Percentiles rank a stretch among this genome's conserved stretches.
These are phyloP conservation scores for Termitomyces sp. DNA, from an alignment of 768 basidiomycete species.

Conservation along the genomic window DNA sequence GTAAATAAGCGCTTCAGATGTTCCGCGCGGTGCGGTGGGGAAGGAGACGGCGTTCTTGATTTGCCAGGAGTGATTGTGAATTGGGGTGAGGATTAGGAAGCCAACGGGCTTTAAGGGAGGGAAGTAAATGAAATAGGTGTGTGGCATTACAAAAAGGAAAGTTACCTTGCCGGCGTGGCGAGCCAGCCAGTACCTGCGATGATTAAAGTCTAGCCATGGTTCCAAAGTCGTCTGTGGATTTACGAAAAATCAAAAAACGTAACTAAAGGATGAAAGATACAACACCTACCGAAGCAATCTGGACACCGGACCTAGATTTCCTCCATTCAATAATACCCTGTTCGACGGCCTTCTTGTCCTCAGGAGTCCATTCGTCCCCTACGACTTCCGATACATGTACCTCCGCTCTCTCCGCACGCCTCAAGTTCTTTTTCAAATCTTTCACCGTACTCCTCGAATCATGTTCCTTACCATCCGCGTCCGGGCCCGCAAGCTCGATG, in stretches of 20 bases:
- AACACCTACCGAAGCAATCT: constrained; percentile 41
- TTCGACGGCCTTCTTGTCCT: constrained; percentile 42
- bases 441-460: constrained; percentile 38
- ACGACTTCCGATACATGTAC: constrained; percentile 42
- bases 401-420: constrained; percentile 48
- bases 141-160: background rate
- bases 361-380: constrained; percentile 32
- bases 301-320: constrained; percentile 43
- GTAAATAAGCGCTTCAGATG: background rate
- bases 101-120: background rate
- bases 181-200: background rate
- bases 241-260: background rate
- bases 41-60: background rate
- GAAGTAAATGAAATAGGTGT: background rate
- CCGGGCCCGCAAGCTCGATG: constrained; percentile 29
- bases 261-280: background rate
- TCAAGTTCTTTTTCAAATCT: constrained; percentile 56
- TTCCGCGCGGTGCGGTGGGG: background rate
- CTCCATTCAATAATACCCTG: constrained; percentile 54
- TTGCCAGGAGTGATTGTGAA: background rate
- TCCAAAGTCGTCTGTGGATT: background rate
- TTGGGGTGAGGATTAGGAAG: background rate
- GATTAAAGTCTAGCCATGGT: background rate
- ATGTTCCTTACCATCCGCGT: constrained; percentile 14
- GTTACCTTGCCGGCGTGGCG: background rate